These are phyloP conservation scores for Boletus rufocinnamomeus DNA, from an alignment of 768 basidiomycete species.

Conservation along the genomic window DNA sequence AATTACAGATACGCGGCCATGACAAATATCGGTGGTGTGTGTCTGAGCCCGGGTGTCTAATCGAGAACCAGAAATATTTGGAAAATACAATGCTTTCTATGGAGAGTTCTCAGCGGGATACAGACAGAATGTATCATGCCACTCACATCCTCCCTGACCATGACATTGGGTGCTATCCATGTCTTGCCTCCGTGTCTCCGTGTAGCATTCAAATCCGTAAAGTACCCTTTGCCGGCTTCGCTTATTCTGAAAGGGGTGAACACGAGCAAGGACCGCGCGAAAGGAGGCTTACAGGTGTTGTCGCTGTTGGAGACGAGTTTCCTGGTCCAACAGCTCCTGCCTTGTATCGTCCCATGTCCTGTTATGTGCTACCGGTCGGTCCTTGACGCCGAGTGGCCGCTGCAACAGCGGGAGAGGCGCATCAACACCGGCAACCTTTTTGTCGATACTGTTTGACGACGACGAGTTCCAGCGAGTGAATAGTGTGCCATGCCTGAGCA, in stretches of 20 bases:
- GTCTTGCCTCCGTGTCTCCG: constrained; percentile 87
- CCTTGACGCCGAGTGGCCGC: constrained; percentile 75
- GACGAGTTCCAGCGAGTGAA: constrained; percentile 26
- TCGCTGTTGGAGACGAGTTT: constrained; percentile 69
- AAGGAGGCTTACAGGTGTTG: constrained; percentile 49
- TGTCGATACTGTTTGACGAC: constrained; percentile 3
- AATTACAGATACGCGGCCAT: constrained; percentile 75
- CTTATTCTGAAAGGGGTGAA: constrained; percentile 46
- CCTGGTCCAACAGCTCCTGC: constrained; percentile 71
- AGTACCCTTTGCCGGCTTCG: constrained; percentile 80
- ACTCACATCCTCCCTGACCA: constrained; percentile 90
- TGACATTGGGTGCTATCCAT: constrained; percentile 87
- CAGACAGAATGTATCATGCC: not conserved
- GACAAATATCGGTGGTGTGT: constrained; percentile 78
- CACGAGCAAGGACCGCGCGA: not conserved
- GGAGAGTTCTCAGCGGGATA: not conserved
- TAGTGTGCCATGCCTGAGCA: constrained; percentile 12
- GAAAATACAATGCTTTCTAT: constrained; percentile 91
- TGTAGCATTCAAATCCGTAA: constrained; percentile 81
- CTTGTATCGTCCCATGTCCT: constrained; percentile 62
- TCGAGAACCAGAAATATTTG: constrained; percentile 76
- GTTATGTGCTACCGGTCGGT: constrained; percentile 60
- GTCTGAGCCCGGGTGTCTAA: constrained; percentile 55
- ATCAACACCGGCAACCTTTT: constrained; percentile 3
- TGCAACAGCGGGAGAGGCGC: constrained; percentile 43